Evolutionary conservation across 202 grass and related monocot species (phyloP), one percentile per base, ranked within the genome.

Genomic region (Saccharum hybrid): DNA sequence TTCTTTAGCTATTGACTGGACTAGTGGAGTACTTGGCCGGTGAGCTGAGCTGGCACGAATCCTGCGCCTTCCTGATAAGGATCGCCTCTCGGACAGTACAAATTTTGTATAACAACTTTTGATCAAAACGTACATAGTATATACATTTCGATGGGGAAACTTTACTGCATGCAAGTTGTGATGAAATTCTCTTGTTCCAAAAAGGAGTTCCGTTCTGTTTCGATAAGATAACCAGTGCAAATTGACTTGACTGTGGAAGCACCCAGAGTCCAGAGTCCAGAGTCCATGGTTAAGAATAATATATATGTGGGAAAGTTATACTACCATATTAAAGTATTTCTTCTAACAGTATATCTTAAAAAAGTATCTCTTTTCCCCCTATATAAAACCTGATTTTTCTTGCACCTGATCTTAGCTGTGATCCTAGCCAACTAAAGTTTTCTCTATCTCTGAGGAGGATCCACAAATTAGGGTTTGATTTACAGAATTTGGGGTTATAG

Each of bases 1-100:
- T 36, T 54, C 28, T 74, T 76, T 61, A 81, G 66, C 21, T 10
- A 71, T 69, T 81, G 79, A 81, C 79, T 21, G 36, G 6, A 26
- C 26, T 34, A 68, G 39, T 49, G 49, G 81, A 68, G 30, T 28
- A 8, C 36, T 81, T 69, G 64, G 83, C 7, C 88, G 83, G 78
- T 26, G 77, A 36, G 10, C 66, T 28, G 18, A 71, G 79, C 79
- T 81, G 51, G 49, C 37, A 14, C 41, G 36, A 61, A 71, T 71
- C 66, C 48, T 26, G 8, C 7, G 8, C 45, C 71, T 33, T 48
- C 16, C 63, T 39, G 45, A 26, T 28, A 3, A 54, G 48, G 68
- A 81, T 71, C 28, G 49, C 10, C 43, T 6, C 19, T 6, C 19
- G 78, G 48, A 41, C 43, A 28, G 34, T 54, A 10, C 8, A 5